Conservation (phyloP, 305 asterid genomes). For the Plantago rigida region DNA sequence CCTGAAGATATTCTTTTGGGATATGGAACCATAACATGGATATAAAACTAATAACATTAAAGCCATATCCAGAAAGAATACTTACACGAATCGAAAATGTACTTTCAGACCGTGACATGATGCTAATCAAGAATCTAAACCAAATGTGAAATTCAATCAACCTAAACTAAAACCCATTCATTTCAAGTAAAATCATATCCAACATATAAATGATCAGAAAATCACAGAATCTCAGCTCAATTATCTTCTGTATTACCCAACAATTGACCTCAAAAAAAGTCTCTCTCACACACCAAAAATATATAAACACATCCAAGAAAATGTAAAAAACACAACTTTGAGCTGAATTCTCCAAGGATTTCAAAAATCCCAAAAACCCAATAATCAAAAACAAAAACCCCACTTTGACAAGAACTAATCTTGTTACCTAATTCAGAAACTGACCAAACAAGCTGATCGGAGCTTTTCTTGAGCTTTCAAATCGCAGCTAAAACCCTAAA, state of each 20-base stretch:
- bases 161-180: constrained; percentile 15
- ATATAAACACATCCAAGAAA: background rate
- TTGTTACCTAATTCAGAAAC: constrained; percentile 2
- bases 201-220: background rate
- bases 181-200: background rate
- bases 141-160: constrained; percentile 24
- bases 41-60: constrained; percentile 21
- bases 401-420: constrained; percentile 3
- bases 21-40: constrained; percentile 18
- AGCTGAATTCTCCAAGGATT: constrained; percentile 15
- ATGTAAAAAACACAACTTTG: constrained; percentile 14
- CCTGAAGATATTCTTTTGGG: constrained; percentile 15
- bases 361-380: constrained; percentile 13
- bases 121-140: constrained; percentile 35
- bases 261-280: background rate
- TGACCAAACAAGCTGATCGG: background rate
- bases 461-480: constrained; percentile 21
- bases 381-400: background rate
- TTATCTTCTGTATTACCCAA: background rate
- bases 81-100: constrained; percentile 5
- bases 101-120: constrained; percentile 26
- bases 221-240: background rate
- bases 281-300: background rate
- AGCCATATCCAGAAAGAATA: constrained; percentile 18
- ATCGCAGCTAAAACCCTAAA: constrained; percentile 27